Evolutionary conservation across 176 grass and related monocot genomes (phyloP), one percentile per base, ranked within the genome.

Genomic region (Carex pumila): DNA sequence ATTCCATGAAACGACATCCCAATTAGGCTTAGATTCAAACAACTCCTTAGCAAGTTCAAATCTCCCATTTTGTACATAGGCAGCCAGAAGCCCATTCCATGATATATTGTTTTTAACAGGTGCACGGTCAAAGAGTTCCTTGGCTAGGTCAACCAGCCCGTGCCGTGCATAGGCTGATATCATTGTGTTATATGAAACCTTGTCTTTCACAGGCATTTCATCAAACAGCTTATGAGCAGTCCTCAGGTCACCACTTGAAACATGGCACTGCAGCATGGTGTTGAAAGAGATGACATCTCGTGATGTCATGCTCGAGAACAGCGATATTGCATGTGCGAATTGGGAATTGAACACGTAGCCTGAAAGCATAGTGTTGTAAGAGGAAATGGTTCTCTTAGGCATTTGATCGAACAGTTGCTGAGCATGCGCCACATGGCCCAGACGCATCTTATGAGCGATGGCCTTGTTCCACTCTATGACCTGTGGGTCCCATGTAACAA

Each of bases 1-100:
- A n/a, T 98, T 98, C 95, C 92, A 98, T 21, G 95, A 95, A 61
- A 98, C 86, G 4, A 86, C 77, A 87, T 93, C 92, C 95, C 95
- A 98, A 69, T 89, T 65, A 11, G 79, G 69, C 67, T 89, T 90
- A 15, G 95, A 95, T 84, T 87, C 71, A 61, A 98, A 98, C 39
- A 98, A 57, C 9, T 45, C 52, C 76, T 85, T 86, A 30, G 95
- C 95, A 25, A 88, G 88, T 4, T 88, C 82, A 30, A 93, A 66
- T 31, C 75, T 87, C 17, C 95, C 92, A 54, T 95, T 95, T 21
- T 86, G 85, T 21, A 92, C 80, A 87, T 98, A 98, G 0, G 92
- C 92, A 1, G 92, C 86, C 80, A 98, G 91, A 61, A 98, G 82
- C 56, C 91, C 92, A 0, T 98, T 98, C 92, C 92, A 98, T 5